These are phyloP conservation scores for Aspergillus neotritici DNA, from an alignment of 2,329 filamentous ascomycete species.

Conservation along the genomic window DNA sequence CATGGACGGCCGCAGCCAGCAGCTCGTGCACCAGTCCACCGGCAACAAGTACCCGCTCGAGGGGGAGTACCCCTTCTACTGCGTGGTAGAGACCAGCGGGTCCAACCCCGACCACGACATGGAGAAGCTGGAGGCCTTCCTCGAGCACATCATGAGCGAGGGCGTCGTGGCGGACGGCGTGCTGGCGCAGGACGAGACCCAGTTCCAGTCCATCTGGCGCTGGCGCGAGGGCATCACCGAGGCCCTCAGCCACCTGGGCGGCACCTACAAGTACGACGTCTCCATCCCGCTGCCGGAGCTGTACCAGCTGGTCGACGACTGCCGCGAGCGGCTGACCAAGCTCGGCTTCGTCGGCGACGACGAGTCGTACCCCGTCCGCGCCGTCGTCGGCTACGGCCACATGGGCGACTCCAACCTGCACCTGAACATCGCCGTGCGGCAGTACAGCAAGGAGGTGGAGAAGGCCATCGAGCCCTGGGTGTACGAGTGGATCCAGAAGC, in stretches of 20 bases:
- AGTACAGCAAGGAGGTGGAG: conserved; percentile 84
- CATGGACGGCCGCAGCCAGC: conserved; percentile 83
- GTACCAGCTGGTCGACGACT: conserved; percentile 85
- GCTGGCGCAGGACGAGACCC: conserved; percentile 87
- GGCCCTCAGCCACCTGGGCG: conserved; percentile 80
- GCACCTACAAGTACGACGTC: conserved; percentile 97
- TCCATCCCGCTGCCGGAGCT: conserved; percentile 86
- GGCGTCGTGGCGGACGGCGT: conserved; percentile 86
- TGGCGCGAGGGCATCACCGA: conserved; percentile 94
- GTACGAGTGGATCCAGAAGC: conserved; percentile 90
- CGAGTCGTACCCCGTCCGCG: conserved; percentile 70
- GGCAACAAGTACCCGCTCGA: conserved; percentile 76
- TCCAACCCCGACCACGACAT: conserved; percentile 91
- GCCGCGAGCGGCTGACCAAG: conserved; percentile 62
- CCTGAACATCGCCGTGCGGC: conserved; percentile 76
- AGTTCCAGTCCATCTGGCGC: conserved; percentile 76
- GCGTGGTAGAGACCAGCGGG: conserved; percentile 90
- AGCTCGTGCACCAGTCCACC: conserved; percentile 67
- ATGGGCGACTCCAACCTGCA: conserved; percentile 98
- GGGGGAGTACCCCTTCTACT: conserved; percentile 85
- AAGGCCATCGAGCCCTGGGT: conserved; percentile 86
- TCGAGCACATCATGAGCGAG: conserved; percentile 85
- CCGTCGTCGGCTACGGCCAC: conserved; percentile 93
- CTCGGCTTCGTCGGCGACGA: conserved; percentile 73
- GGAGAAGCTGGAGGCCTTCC: conserved; percentile 82